Conservation (phyloP, 495 filamentous ascomycete species). For the Evernia prunastri region DNA sequence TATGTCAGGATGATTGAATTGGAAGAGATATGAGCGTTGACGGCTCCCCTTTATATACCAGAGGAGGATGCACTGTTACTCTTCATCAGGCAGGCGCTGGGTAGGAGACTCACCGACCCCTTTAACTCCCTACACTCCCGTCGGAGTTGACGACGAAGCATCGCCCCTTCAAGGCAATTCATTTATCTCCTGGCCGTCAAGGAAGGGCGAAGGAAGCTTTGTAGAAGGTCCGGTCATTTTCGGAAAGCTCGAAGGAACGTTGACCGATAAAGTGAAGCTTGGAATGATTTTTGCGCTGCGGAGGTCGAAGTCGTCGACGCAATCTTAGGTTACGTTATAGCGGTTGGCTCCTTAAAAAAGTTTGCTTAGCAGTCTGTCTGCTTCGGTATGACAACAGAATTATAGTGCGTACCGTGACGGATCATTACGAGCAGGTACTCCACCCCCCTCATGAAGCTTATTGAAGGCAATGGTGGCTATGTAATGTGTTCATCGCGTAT, state of each 20-base stretch:
- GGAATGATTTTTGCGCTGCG: neutral
- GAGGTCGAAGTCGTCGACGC: neutral
- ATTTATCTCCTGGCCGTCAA: neutral
- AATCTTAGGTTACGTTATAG: neutral
- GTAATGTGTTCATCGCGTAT: neutral
- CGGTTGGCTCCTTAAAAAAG: neutral
- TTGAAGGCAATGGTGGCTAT: neutral
- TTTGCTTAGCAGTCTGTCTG: neutral
- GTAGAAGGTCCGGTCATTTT: neutral
- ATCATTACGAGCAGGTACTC: neutral
- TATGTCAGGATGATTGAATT: neutral
- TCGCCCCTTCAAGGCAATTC: constrained; percentile 7
- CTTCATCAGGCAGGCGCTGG: neutral
- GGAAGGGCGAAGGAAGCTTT: constrained; percentile 4
- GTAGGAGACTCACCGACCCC: neutral
- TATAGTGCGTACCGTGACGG: neutral
- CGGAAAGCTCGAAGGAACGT: neutral
- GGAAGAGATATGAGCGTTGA: neutral
- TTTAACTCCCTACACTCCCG: neutral
- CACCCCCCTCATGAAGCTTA: constrained; percentile 2
- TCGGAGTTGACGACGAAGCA: constrained; percentile 7
- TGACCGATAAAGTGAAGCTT: neutral
- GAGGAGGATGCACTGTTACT: neutral
- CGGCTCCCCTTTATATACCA: neutral
- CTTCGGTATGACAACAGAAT: neutral